Evolutionary conservation across 768 basidiomycete species (phyloP), one percentile per base, ranked within the genome.

Genomic region (Xanthoconium stramineum): DNA sequence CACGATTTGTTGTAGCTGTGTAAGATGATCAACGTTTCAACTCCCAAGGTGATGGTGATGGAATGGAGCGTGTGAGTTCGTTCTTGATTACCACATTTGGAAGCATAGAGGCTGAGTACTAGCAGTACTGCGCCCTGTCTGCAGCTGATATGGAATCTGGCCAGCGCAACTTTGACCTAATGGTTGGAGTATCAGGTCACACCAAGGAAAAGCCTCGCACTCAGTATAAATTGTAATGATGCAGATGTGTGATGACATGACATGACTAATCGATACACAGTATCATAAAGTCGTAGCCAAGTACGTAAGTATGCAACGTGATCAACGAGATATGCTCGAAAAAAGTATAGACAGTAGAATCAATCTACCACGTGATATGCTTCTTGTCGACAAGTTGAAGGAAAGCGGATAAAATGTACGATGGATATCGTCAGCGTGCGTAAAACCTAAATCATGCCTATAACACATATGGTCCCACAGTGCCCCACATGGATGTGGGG

Each of bases 261-360:
- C 32, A 6, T 10, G 52, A 39, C 44, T 36, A 29, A 48, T 48
- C n/a, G 60, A 69, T 70, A 69, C 68, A 66, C 68, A 64, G 68
- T 70, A 69, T 60, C 61, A 54, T 65, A 56, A 43, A 30, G 47
- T 61, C 52, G 46, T 40, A 15, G 37, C 38, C 39, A 45, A 47
- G 32, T 47, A 24, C 4, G 24, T 38, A 47, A 38, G 33, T 13
- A 32, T 45, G 53, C 33, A 47, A 60, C 12, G 37, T 36, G 37
- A 20, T 36, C 24, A 50, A 12, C 12, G 17, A 17, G 14, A 14
- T 17, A 15, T 33, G 44, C 29, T 28, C 50, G 44, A 44, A 48
- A 30, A 36, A 58, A 37, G 24, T 64, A 59, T 66, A 19, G 38
- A 57, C 54, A 52, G 65, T 67, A 66, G 65, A 68, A 58, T 68